Percentiles rank a stretch among this genome's conserved stretches.
Evolutionary conservation across 805 yeast species (phyloP).

Genomic region (Scheffersomyces ergatensis): DNA sequence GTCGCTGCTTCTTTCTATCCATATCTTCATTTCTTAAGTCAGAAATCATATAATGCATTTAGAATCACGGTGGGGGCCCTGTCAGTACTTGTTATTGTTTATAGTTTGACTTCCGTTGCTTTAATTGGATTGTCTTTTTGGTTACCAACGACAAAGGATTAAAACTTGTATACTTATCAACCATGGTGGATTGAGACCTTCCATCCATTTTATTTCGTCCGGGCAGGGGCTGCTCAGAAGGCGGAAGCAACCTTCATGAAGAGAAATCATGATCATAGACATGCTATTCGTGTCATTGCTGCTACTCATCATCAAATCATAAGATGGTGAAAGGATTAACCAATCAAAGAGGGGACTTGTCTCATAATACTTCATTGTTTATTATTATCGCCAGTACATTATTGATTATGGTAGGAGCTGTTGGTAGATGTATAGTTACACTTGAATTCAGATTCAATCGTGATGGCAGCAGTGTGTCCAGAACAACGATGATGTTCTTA

Average conservation of each 20-base stretch:
- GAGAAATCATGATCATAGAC: slow-evolving; percentile 47
- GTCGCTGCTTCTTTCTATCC: slow-evolving; percentile 63
- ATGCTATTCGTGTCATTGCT: slow-evolving; percentile 61
- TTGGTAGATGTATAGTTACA: slow-evolving; percentile 40
- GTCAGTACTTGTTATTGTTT: slow-evolving; percentile 32
- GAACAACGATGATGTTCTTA: slow-evolving; percentile 61
- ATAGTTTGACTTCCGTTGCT: slow-evolving; percentile 50
- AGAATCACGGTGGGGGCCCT: slow-evolving; percentile 27
- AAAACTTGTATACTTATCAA: slow-evolving; percentile 56
- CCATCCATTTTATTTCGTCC: slow-evolving; percentile 57
- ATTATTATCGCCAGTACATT: slow-evolving; percentile 48
- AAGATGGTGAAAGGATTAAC: slow-evolving; percentile 38
- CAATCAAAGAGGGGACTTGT: slow-evolving; percentile 40
- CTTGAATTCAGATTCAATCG: slow-evolving; percentile 16
- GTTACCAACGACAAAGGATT: slow-evolving; percentile 54
- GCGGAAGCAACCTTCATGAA: slow-evolving; percentile 48
- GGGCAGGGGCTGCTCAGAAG: slow-evolving; percentile 46
- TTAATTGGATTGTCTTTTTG: slow-evolving; percentile 50
- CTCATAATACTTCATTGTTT: slow-evolving; percentile 52
- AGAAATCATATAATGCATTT: slow-evolving; percentile 19
- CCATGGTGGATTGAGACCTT: slow-evolving; percentile 80
- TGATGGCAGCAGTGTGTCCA: slow-evolving; percentile 20
- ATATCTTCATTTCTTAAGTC: slow-evolving; percentile 51
- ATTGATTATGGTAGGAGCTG: slow-evolving; percentile 49
- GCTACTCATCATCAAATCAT: slow-evolving; percentile 47